Evolutionary conservation across 2,329 filamentous ascomycete species (phyloP).

Genomic region (Magnaporthiopsis incrustans): DNA sequence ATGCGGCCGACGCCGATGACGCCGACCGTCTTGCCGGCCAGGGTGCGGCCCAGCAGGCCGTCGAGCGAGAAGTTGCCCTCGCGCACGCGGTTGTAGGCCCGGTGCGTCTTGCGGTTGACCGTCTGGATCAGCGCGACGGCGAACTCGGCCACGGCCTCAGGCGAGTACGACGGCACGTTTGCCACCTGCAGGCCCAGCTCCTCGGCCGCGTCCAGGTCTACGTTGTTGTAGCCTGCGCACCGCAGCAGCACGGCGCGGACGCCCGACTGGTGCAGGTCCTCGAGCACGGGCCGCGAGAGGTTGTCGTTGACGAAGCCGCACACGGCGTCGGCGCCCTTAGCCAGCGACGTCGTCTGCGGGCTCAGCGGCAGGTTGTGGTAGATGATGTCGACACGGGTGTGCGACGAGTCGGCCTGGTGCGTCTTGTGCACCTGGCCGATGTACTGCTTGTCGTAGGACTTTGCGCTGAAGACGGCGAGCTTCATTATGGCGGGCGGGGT

Average conservation of each 20-base stretch:
- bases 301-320: slow-evolving; percentile 64
- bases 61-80: slow-evolving; percentile 62
- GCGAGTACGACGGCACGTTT: slow-evolving; percentile 60
- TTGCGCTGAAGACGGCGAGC: slow-evolving; percentile 56
- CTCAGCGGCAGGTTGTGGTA: slow-evolving; percentile 53
- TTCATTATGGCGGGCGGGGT: slow-evolving; percentile 34
- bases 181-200: slow-evolving; percentile 51
- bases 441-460: slow-evolving; percentile 53
- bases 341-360: slow-evolving; percentile 47
- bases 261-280: slow-evolving; percentile 38
- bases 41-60: slow-evolving; percentile 52
- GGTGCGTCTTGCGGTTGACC: slow-evolving; percentile 59
- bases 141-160: slow-evolving; percentile 63
- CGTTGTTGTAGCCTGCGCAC: slow-evolving; percentile 62
- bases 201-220: slow-evolving; percentile 50
- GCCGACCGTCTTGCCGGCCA: slow-evolving; percentile 58
- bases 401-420: not conserved
- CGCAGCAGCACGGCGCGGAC: slow-evolving; percentile 54
- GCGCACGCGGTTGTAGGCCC: slow-evolving; percentile 59
- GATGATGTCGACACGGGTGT: slow-evolving; percentile 32
- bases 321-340: slow-evolving; percentile 44
- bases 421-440: slow-evolving; percentile 31
- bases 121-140: slow-evolving; percentile 60
- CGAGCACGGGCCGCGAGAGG: slow-evolving; percentile 42
- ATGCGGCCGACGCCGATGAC: slow-evolving; percentile 59